phyloP scores from a whole-genome alignment of 2,329 filamentous ascomycete species.

The Zymoseptoria ardabiliae region DNA sequence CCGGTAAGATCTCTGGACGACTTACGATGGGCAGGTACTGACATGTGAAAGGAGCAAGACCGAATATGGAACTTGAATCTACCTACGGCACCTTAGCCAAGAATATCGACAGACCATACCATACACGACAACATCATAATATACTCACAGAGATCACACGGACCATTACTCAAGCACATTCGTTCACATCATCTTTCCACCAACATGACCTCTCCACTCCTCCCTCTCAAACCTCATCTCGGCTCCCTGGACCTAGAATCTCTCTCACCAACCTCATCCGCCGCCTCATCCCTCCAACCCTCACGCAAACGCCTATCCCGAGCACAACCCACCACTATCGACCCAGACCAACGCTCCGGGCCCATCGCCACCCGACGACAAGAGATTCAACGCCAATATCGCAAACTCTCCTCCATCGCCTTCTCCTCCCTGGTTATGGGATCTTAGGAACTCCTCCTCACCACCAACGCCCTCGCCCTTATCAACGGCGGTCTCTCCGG shows the following conservation, averaged over 20 bases:
- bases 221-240: slow-evolving; percentile 3
- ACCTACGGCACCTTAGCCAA: no score
- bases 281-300: neutral
- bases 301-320: slow-evolving; percentile 1
- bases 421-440: slow-evolving; percentile 45
- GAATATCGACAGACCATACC: no score
- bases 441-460: slow-evolving; percentile 43
- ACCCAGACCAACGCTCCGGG: neutral
- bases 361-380: neutral
- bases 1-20: neutral
- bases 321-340: slow-evolving; percentile 1
- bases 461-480: slow-evolving; percentile 19
- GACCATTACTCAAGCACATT: neutral
- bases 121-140: neutral
- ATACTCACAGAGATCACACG: neutral
- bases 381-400: slow-evolving; percentile 20
- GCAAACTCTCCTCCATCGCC: slow-evolving; percentile 25
- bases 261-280: neutral
- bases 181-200: neutral
- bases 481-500: slow-evolving; percentile 24
- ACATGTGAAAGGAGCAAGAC: neutral
- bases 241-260: slow-evolving; percentile 1
- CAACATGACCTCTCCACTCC: slow-evolving; percentile 2
- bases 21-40: neutral
- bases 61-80: neutral